These are phyloP conservation scores for Colletotrichum sp. DNA, from an alignment of 2,329 filamentous ascomycete species.

Conservation along the genomic window DNA sequence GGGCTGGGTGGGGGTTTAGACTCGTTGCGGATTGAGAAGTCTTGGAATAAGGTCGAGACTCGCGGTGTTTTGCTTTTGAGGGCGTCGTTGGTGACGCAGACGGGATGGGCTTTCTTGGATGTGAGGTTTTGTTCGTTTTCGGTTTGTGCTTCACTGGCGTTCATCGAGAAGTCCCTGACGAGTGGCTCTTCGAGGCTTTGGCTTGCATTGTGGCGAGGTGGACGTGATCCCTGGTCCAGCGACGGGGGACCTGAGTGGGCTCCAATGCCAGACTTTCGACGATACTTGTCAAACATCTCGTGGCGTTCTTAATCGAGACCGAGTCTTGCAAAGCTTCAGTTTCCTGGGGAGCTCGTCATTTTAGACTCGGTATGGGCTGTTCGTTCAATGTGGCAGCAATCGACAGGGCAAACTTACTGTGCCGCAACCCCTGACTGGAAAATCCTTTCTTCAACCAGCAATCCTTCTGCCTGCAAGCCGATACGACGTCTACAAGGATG, in stretches of 20 bases:
- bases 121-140: background rate
- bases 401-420: background rate
- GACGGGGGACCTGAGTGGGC: fast-evolving
- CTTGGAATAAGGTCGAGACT: background rate
- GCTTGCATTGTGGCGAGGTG: background rate
- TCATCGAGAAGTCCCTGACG: background rate
- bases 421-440: background rate
- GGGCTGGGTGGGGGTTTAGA: background rate
- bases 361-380: background rate
- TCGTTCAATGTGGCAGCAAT: background rate
- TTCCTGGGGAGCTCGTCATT: fast-evolving
- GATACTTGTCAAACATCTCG: background rate
- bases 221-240: background rate
- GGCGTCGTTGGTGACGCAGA: background rate
- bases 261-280: background rate
- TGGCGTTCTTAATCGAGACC: fast-evolving
- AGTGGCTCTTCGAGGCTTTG: background rate
- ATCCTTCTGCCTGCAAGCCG: background rate
- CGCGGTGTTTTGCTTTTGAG: background rate
- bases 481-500: fast-evolving
- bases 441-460: too few species aligned
- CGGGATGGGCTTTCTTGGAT: fast-evolving
- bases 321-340: background rate
- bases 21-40: background rate
- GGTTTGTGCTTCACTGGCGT: background rate